phyloP scores from a whole-genome alignment of 2,329 filamentous ascomycete species.

The Colletotrichum tofieldiae region DNA sequence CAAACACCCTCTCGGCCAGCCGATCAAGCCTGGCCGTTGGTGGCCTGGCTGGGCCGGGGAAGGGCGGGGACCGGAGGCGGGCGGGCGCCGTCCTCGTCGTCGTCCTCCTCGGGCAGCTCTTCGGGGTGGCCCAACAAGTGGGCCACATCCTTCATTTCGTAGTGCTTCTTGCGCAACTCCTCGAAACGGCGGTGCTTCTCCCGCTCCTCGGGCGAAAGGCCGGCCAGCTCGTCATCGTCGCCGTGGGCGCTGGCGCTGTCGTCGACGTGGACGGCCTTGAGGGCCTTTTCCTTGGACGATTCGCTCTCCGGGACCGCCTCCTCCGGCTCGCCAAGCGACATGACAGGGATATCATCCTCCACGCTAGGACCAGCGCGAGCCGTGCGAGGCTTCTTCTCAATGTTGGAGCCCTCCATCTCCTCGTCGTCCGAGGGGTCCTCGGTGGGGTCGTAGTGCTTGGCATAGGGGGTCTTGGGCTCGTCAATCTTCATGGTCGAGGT shows the following conservation, averaged over 20 bases:
- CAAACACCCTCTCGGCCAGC: neutral
- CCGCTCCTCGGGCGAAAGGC: slow-evolving; percentile 78
- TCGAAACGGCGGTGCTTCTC: slow-evolving; percentile 96
- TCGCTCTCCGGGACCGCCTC: slow-evolving; percentile 72
- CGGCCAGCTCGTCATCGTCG: slow-evolving; percentile 68
- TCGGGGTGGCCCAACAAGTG: slow-evolving; percentile 85
- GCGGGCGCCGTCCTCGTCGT: slow-evolving; percentile 54
- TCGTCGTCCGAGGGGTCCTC: slow-evolving; percentile 89
- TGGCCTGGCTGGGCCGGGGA: slow-evolving; percentile 49
- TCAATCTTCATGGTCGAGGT: slow-evolving; percentile 98
- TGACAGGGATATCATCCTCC: slow-evolving; percentile 87
- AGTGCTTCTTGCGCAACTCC: slow-evolving; percentile 93
- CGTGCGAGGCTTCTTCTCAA: slow-evolving; percentile 57
- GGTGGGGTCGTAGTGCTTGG: slow-evolving; percentile 88
- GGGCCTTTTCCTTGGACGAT: slow-evolving; percentile 49
- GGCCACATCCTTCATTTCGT: slow-evolving; percentile 98
- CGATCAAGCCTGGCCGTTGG: slow-evolving; percentile 42
- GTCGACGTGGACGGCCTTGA: slow-evolving; percentile 79
- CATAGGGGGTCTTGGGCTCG: slow-evolving; percentile 98
- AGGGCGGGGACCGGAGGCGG: slow-evolving; percentile 61
- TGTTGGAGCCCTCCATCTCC: slow-evolving; percentile 72
- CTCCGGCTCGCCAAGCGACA: slow-evolving; percentile 94
- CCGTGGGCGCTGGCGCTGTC: slow-evolving; percentile 68
- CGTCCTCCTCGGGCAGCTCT: slow-evolving; percentile 74
- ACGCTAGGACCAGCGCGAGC: slow-evolving; percentile 45